Percentiles rank a stretch among this genome's conserved stretches.
phyloP scores from a whole-genome alignment of 495 filamentous ascomycete genomes.

The Aspergillus steynii region DNA sequence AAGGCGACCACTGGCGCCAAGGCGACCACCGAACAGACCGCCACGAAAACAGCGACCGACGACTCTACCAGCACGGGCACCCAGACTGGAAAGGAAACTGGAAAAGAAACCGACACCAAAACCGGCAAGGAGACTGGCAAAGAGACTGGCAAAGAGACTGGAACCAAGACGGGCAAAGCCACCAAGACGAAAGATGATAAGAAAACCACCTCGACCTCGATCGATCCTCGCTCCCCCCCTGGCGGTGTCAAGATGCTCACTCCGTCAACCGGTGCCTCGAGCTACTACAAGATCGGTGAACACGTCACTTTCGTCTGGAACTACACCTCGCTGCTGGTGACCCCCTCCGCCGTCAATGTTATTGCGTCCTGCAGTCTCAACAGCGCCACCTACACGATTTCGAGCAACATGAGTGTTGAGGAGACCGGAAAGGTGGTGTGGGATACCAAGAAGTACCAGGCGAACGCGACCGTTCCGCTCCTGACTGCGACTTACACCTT shows the following conservation, averaged over 20 bases:
- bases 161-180: conserved; percentile 26
- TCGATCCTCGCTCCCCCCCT: conserved; percentile 59
- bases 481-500: conserved; percentile 81
- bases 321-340: conserved; percentile 81
- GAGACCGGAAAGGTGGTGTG: conserved; percentile 64
- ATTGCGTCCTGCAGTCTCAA: conserved; percentile 74
- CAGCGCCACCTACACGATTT: conserved; percentile 64
- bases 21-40: conserved; percentile 20
- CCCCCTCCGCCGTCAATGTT: conserved; percentile 78
- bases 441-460: conserved; percentile 76
- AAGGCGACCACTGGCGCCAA: conserved; percentile 26
- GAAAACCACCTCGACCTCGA: conserved; percentile 45
- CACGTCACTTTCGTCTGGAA: conserved; percentile 89
- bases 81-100: conserved; percentile 17
- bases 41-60: conserved; percentile 24
- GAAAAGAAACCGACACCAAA: conserved; percentile 10
- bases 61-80: conserved; percentile 17
- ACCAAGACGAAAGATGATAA: conserved; percentile 36
- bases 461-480: conserved; percentile 58
- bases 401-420: conserved; percentile 60
- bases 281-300: conserved; percentile 88
- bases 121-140: conserved; percentile 24
- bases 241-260: conserved; percentile 84
- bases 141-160: conserved; percentile 25
- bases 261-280: conserved; percentile 60